A percentile compares a stretch with the other conserved stretches of the same genome.
phyloP scores from a whole-genome alignment of 306 rosid species.

The Oemleria cerasiformis region DNA sequence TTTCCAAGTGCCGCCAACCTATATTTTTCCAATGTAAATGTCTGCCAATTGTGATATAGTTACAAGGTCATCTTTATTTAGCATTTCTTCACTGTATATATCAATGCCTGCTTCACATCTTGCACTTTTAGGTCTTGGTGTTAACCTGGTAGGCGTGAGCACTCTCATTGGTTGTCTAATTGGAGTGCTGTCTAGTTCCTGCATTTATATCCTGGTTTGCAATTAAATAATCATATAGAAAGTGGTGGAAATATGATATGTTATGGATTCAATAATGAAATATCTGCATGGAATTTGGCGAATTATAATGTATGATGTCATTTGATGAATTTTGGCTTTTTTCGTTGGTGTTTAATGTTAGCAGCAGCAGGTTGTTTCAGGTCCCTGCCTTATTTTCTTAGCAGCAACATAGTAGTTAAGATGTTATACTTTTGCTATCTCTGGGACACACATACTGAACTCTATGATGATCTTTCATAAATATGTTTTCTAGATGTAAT shows the following conservation, averaged over 20 bases:
- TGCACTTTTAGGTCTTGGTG: background rate
- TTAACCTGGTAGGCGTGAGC: background rate
- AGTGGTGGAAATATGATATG: background rate
- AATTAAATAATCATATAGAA: background rate
- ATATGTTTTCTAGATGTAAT: background rate
- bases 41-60: background rate
- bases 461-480: background rate
- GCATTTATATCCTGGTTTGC: background rate
- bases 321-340: background rate
- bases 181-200: background rate
- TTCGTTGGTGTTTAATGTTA: background rate
- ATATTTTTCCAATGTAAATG: background rate
- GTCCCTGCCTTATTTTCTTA: background rate
- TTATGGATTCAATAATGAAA: background rate
- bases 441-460: background rate
- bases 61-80: background rate
- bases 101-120: conserved; percentile 4
- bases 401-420: background rate
- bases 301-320: background rate
- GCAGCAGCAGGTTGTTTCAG: conserved; percentile 1
- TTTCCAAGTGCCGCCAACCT: background rate
- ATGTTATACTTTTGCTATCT: background rate
- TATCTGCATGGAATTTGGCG: background rate
- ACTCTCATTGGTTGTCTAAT: background rate
- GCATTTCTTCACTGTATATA: background rate